Percentiles rank a stretch among this genome's conserved stretches.
phyloP scores from a whole-genome alignment of 164 flowering plant genomes.

The Sextonia rubra region DNA sequence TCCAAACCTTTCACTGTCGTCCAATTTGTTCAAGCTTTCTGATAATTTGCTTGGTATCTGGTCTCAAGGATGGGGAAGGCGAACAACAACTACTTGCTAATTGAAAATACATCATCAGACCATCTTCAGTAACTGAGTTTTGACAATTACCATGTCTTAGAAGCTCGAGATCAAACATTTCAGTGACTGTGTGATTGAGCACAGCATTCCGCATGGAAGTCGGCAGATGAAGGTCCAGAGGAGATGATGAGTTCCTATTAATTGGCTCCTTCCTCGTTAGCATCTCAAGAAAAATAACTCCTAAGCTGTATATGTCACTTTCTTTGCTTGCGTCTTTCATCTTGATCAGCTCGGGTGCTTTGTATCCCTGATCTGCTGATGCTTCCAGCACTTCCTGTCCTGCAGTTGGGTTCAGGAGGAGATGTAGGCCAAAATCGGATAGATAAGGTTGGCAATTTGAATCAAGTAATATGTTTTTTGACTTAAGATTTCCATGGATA shows the following conservation, averaged over 20 bases:
- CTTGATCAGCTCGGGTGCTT: conserved; percentile 94
- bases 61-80: conserved; percentile 77
- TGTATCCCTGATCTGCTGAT: conserved; percentile 72
- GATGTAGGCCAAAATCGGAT: conserved; percentile 76
- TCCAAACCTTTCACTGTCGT: conserved; percentile 22
- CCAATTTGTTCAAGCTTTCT: conserved; percentile 76
- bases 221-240: conserved; percentile 55
- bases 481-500: conserved; percentile 86
- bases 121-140: conserved; percentile 41
- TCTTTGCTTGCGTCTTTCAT: conserved; percentile 69
- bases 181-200: conserved; percentile 47
- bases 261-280: conserved; percentile 71
- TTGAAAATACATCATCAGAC: conserved; percentile 60
- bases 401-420: conserved; percentile 60
- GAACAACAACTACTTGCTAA: conserved; percentile 94
- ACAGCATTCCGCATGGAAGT: conserved; percentile 57
- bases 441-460: conserved; percentile 42
- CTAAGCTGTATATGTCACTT: conserved; percentile 81
- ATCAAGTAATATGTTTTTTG: conserved; percentile 69
- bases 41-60: conserved; percentile 56
- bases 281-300: conserved; percentile 80
- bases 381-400: conserved; percentile 80
- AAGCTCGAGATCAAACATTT: conserved; percentile 58
- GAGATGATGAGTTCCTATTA: conserved; percentile 38
- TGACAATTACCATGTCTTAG: conserved; percentile 26